Conservation (phyloP, 106 monocot genomes). For the Agapanthus africanus region DNA sequence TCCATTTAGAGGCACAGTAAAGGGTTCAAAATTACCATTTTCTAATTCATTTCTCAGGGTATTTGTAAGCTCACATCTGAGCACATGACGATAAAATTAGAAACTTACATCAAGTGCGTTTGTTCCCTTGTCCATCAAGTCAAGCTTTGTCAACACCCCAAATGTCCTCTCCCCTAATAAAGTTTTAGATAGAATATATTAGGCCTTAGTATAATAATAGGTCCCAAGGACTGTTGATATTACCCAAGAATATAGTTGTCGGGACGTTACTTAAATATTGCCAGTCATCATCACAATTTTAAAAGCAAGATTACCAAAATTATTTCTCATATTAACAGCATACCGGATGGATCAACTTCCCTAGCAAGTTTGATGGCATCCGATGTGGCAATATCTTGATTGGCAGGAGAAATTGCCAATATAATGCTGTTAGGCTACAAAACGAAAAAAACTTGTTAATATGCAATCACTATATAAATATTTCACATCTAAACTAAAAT, state of each 20-base stretch:
- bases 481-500: too few species aligned
- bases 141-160: slow-evolving; percentile 61
- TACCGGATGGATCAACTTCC: slow-evolving; percentile 55
- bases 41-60: neutral
- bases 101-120: slow-evolving; percentile 53
- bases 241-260: neutral
- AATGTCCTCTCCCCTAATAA: slow-evolving; percentile 57
- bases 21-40: neutral
- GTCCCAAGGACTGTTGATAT: neutral
- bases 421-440: slow-evolving; percentile 51
- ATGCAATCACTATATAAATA: too few species aligned
- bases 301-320: neutral
- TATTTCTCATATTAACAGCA: neutral
- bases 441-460: too few species aligned
- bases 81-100: neutral
- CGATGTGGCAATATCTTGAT: slow-evolving; percentile 66
- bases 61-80: neutral
- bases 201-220: neutral
- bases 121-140: slow-evolving; percentile 69
- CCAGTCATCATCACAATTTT: neutral
- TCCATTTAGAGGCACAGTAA: neutral
- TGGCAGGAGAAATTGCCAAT: slow-evolving; percentile 54
- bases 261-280: neutral
- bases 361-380: slow-evolving; percentile 64
- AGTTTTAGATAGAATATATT: neutral